Conservation (phyloP, 2,329 filamentous ascomycete species). For the Apiospora aurea region DNA sequence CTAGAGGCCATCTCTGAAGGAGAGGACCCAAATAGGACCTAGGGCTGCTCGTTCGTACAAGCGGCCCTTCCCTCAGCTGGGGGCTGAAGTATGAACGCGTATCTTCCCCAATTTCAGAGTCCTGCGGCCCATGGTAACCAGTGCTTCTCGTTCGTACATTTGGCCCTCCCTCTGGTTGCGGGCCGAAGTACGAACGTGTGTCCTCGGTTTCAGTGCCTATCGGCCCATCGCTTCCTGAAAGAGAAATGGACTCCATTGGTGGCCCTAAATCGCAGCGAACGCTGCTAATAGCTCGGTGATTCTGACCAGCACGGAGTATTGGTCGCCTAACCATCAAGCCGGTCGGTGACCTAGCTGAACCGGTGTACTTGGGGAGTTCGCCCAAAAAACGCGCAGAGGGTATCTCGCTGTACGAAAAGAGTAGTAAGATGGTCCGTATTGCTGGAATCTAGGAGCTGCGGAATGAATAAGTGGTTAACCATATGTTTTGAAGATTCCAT, state of each 20-base stretch:
- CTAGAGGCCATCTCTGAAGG: neutral
- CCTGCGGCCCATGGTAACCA: neutral
- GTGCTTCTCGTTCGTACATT: neutral
- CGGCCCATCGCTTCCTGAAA: neutral
- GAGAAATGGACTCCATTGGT: neutral
- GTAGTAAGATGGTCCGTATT: neutral
- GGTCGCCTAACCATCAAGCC: neutral
- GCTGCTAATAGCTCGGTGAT: neutral
- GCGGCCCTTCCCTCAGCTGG: neutral
- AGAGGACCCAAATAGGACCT: neutral
- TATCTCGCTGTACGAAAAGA: conserved; percentile 6
- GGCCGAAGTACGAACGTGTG: neutral
- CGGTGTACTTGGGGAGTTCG: neutral
- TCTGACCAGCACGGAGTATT: neutral
- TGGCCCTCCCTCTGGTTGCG: neutral
- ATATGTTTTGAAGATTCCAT: neutral
- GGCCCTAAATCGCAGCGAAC: neutral
- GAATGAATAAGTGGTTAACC: conserved; percentile 7
- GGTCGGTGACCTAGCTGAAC: neutral
- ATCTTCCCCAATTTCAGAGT: neutral
- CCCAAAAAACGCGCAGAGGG: neutral
- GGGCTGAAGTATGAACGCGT: neutral
- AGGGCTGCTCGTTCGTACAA: neutral
- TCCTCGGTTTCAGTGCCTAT: neutral
- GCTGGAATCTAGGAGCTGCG: neutral